Percentiles rank a stretch among this genome's conserved stretches.
phyloP scores from a whole-genome alignment of 179 eudicot species.

The Camellia oleifera region DNA sequence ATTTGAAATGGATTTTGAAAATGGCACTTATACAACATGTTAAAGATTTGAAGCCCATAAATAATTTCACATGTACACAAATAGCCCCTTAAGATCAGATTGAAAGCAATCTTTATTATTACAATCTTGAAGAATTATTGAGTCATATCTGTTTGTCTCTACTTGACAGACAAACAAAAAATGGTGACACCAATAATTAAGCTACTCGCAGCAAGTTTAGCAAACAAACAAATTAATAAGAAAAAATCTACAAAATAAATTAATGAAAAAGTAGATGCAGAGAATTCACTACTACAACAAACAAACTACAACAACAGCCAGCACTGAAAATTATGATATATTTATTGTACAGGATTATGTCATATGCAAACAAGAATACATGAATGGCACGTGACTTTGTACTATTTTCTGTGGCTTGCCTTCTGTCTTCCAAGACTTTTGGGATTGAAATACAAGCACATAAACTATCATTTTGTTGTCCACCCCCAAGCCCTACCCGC shows the following conservation, averaged over 20 bases:
- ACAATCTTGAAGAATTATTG: not conserved
- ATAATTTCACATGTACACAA: not conserved
- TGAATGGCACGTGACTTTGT: too few species aligned
- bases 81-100: not conserved
- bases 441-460: not conserved
- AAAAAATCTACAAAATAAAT: not conserved
- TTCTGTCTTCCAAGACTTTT: not conserved
- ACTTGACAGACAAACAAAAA: constrained; percentile 9
- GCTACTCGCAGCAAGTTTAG: not conserved
- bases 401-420: too few species aligned
- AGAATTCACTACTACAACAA: not conserved
- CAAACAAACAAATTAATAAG: not conserved
- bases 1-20: not conserved
- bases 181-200: not conserved
- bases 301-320: too few species aligned
- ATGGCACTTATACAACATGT: not conserved
- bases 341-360: too few species aligned
- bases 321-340: too few species aligned
- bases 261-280: not conserved
- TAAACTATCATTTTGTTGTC: not conserved
- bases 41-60: not conserved
- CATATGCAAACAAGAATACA: too few species aligned
- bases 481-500: too few species aligned
- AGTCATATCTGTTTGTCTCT: not conserved
- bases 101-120: not conserved